Percentiles rank a stretch among this genome's conserved stretches.
These are phyloP conservation scores for Balakata baccata DNA, from an alignment of 345 rosid genomes.

Conservation along the genomic window DNA sequence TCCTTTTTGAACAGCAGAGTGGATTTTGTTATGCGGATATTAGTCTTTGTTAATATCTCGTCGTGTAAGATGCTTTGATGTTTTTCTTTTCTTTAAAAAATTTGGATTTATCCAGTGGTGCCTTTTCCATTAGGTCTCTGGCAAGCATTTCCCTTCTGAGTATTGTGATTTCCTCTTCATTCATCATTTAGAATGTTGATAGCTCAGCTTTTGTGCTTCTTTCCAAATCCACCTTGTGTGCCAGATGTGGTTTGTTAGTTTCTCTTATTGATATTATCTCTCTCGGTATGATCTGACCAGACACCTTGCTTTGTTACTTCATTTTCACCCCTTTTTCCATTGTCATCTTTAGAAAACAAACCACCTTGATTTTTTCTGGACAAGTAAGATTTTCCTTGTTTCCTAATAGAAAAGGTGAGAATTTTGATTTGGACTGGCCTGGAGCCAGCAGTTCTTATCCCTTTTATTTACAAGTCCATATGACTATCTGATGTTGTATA, in stretches of 20 bases:
- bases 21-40: background rate
- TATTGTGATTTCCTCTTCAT: background rate
- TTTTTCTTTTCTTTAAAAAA: background rate
- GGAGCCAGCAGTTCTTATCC: conserved; percentile 19
- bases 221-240: background rate
- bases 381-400: conserved; percentile 10
- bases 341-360: background rate
- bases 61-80: background rate
- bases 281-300: conserved; percentile 9
- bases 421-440: conserved; percentile 23
- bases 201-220: no score
- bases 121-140: background rate
- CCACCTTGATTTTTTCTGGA: background rate
- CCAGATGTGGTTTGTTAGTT: background rate
- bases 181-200: background rate
- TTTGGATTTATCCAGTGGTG: background rate
- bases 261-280: background rate
- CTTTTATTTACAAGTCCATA: conserved; percentile 21
- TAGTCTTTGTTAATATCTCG: background rate
- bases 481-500: conserved; percentile 36
- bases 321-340: background rate
- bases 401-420: conserved; percentile 33
- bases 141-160: background rate
- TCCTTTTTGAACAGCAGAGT: background rate
- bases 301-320: background rate